These are phyloP conservation scores for Alternaria postmessia DNA, from an alignment of 2,329 filamentous ascomycete species.

Conservation along the genomic window DNA sequence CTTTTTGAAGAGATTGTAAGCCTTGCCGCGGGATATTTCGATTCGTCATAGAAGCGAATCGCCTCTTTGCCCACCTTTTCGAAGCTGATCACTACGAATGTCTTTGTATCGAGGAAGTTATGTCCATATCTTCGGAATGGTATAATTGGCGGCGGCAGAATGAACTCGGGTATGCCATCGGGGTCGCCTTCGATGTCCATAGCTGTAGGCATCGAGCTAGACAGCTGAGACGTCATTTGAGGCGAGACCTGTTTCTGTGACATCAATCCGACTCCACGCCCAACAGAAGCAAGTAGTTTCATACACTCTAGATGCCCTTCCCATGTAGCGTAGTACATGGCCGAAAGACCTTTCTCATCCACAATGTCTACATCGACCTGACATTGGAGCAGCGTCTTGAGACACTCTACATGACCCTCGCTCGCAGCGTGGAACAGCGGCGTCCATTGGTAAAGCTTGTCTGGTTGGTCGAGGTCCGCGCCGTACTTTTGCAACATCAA, in stretches of 20 bases:
- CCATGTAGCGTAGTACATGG: slow-evolving; percentile 99
- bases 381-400: slow-evolving; percentile 80
- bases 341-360: slow-evolving; percentile 91
- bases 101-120: slow-evolving; percentile 98
- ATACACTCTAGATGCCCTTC: slow-evolving; percentile 96
- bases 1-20: slow-evolving; percentile 96
- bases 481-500: slow-evolving; percentile 84
- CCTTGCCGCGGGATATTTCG: slow-evolving; percentile 92
- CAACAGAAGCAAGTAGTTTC: slow-evolving; percentile 75
- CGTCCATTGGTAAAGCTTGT: slow-evolving; percentile 98
- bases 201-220: slow-evolving; percentile 50
- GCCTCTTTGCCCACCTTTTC: slow-evolving; percentile 77
- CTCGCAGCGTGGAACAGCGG: slow-evolving; percentile 95
- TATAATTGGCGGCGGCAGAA: slow-evolving; percentile 94
- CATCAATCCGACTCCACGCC: slow-evolving; percentile 43
- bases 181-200: slow-evolving; percentile 73
- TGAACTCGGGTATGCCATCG: slow-evolving; percentile 90
- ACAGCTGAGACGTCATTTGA: slow-evolving; percentile 53
- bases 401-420: slow-evolving; percentile 89
- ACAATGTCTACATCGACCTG: slow-evolving; percentile 80
- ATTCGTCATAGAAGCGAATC: slow-evolving; percentile 94
- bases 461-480: slow-evolving; percentile 87
- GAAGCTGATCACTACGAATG: slow-evolving; percentile 91
- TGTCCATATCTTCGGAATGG: slow-evolving; percentile 93
- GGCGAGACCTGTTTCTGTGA: slow-evolving; percentile 47